Conservation (phyloP, 345 rosid genomes). For the Gossypium australe region DNA sequence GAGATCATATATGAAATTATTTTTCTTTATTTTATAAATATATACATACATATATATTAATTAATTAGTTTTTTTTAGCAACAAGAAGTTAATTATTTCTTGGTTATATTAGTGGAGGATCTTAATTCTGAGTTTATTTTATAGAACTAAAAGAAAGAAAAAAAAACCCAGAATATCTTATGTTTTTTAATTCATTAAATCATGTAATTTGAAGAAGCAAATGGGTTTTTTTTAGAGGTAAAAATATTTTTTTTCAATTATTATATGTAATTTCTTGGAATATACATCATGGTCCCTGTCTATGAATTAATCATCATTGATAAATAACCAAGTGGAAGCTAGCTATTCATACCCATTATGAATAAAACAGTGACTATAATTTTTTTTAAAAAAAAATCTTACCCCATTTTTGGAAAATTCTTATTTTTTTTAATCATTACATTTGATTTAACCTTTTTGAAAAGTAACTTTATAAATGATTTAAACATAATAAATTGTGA, state of each 20-base stretch:
- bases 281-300: neutral
- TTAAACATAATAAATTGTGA: no score
- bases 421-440: neutral
- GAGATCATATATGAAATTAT: neutral
- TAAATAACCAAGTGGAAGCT: slow-evolving; percentile 18
- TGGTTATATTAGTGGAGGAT: neutral
- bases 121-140: neutral
- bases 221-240: neutral
- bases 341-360: slow-evolving; percentile 10
- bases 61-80: neutral
- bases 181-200: neutral
- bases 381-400: neutral
- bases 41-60: no score
- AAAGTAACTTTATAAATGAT: neutral
- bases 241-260: neutral
- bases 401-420: slow-evolving; percentile 6
- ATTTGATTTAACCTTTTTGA: neutral
- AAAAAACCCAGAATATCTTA: neutral
- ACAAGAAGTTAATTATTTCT: neutral
- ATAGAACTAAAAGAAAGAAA: neutral
- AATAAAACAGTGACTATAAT: slow-evolving; percentile 29
- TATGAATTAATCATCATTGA: slow-evolving; percentile 18
- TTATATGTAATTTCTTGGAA: slow-evolving; percentile 4
- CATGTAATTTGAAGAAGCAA: neutral
- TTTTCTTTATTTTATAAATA: no score